Evolutionary conservation across 805 yeast genomes (phyloP).

Genomic region (Myxozyma lipomycoides): DNA sequence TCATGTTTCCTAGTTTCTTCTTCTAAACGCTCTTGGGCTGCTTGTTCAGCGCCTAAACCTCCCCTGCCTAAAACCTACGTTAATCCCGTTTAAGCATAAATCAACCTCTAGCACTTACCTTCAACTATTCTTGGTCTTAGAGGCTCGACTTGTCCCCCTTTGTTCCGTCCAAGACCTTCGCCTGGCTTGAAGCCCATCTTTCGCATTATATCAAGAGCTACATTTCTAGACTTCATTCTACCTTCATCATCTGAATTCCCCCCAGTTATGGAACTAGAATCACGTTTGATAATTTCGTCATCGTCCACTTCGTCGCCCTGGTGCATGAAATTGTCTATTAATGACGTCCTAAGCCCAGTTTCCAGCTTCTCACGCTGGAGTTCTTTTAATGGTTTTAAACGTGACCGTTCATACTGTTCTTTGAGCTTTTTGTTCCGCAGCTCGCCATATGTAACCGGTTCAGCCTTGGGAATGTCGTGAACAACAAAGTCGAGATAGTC

Average conservation of each 20-base stretch:
- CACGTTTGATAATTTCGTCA: too few relatives aligned
- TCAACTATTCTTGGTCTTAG: conserved; percentile 29
- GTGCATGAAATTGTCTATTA: background rate
- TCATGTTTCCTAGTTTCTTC: conserved; percentile 23
- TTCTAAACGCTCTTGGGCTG: conserved; percentile 18
- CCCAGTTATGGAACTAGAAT: too few relatives aligned
- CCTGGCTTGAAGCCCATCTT: conserved; percentile 58
- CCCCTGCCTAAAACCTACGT: conserved; percentile 15
- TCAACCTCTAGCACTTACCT: conserved; percentile 3
- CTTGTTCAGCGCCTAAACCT: conserved; percentile 32
- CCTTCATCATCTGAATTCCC: conserved; percentile 30
- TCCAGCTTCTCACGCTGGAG: background rate
- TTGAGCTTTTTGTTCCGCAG: background rate
- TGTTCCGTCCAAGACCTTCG: conserved; percentile 41
- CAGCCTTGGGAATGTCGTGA: background rate
- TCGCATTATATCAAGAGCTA: conserved; percentile 47
- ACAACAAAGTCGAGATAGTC: background rate
- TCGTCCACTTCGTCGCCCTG: background rate
- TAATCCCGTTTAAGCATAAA: background rate
- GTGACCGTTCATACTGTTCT: background rate
- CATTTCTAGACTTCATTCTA: background rate
- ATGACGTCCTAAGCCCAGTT: background rate
- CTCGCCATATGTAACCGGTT: background rate
- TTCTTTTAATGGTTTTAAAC: background rate
- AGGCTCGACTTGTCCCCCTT: conserved; percentile 35